phyloP scores from a whole-genome alignment of 1,284 basidiomycete genomes.

The Trichosporon faecale region DNA sequence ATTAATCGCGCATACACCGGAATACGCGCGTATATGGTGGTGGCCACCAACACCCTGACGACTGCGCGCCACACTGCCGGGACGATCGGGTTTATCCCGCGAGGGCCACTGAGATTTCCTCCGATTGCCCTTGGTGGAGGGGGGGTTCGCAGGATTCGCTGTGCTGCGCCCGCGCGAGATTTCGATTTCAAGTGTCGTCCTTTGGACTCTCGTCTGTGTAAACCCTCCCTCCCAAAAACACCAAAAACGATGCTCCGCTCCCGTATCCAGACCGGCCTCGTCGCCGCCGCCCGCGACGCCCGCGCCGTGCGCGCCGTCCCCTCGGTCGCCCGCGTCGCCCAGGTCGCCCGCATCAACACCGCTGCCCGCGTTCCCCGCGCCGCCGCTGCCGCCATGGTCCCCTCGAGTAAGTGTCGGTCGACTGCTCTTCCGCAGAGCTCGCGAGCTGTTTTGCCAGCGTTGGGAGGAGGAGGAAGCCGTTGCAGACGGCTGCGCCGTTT shows the following conservation, averaged over 20 bases:
- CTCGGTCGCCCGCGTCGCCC: constrained; percentile 6
- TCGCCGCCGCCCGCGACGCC: constrained; percentile 34
- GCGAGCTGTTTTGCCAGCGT: background rate
- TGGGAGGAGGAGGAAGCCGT: background rate
- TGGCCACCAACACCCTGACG: background rate
- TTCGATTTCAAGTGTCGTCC: background rate
- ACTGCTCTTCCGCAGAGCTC: background rate
- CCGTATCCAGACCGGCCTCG: constrained; percentile 30
- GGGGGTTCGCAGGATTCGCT: background rate
- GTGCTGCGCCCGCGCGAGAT: background rate
- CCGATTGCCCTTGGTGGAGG: constrained; percentile 9
- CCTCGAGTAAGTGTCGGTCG: constrained; percentile 7
- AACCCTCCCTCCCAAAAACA: background rate
- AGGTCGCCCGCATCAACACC: constrained; percentile 17
- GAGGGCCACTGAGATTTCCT: background rate
- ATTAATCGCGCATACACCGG: background rate
- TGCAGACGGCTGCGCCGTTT: background rate
- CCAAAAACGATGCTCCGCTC: constrained; percentile 36
- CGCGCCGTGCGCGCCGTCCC: constrained; percentile 28
- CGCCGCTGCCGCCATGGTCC: constrained; percentile 5
- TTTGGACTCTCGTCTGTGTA: background rate
- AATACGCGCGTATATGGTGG: background rate
- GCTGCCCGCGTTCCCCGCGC: constrained; percentile 1
- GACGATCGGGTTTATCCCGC: constrained; percentile 1
- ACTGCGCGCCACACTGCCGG: constrained; percentile 4